These are phyloP conservation scores for Rhizophagus prolifer DNA, from an alignment of 192 early-diverging fungal genomes.

Conservation along the genomic window DNA sequence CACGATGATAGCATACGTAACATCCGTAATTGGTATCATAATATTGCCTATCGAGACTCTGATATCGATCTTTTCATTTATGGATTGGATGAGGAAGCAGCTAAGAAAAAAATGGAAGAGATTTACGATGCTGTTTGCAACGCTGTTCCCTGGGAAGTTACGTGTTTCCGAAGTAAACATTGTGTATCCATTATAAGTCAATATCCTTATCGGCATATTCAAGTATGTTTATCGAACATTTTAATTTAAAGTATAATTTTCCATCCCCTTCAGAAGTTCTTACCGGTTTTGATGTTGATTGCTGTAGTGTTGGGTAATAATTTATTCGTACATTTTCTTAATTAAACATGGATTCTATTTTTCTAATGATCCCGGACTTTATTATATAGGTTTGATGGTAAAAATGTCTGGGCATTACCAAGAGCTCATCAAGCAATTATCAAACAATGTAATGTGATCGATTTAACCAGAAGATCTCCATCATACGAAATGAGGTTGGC, in stretches of 20 bases:
- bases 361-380: no score
- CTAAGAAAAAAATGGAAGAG: constrained; percentile 42
- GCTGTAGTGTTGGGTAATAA: constrained; percentile 11
- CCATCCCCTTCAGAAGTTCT: constrained; percentile 14
- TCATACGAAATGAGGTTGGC: constrained; percentile 16
- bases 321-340: no score
- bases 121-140: constrained; percentile 34
- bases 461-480: background rate
- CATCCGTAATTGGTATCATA: constrained; percentile 10
- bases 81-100: constrained; percentile 41
- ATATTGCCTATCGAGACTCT: background rate
- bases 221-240: background rate
- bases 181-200: constrained; percentile 18
- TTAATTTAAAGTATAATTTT: no score
- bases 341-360: no score
- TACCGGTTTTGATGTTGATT: constrained; percentile 17
- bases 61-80: constrained; percentile 50
- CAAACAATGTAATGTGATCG: constrained; percentile 7
- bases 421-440: constrained; percentile 17
- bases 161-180: constrained; percentile 6
- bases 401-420: constrained; percentile 14
- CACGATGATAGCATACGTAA: background rate
- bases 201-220: constrained; percentile 24
- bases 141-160: constrained; percentile 17
- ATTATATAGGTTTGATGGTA: background rate